Evolutionary conservation across 352 stramenopile genomes (phyloP).

Genomic region (Pythium phragmiticola): DNA sequence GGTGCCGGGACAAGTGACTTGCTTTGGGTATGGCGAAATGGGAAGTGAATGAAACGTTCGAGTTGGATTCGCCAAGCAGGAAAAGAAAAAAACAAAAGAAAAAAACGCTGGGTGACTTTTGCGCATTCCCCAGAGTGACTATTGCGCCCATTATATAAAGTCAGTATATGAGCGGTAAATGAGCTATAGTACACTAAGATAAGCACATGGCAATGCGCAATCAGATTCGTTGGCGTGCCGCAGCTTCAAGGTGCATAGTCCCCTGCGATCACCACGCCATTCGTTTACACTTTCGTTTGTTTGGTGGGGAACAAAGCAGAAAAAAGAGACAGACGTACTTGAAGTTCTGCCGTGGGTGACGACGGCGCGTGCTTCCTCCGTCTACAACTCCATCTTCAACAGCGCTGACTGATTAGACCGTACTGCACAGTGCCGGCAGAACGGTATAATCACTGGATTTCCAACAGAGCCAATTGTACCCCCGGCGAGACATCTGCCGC

Average conservation of each 20-base stretch:
- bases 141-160: neutral
- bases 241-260: constrained; percentile 16
- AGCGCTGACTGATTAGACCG: no score
- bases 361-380: constrained; percentile 3
- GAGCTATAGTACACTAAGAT: constrained; percentile 4
- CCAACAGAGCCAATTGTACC: neutral
- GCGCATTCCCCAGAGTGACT: no score
- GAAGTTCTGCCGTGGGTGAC: constrained; percentile 3
- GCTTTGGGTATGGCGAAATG: neutral
- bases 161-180: neutral
- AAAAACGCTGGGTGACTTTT: neutral
- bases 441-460: no score
- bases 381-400: neutral
- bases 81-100: neutral
- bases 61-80: neutral
- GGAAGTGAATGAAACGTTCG: constrained; percentile 9
- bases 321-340: constrained; percentile 19
- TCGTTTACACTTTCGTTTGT: constrained; percentile 3
- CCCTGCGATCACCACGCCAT: neutral
- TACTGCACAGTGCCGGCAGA: neutral
- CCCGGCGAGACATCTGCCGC: neutral
- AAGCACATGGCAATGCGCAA: constrained; percentile 13
- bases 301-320: neutral
- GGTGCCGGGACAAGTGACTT: neutral
- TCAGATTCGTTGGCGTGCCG: constrained; percentile 9